Conservation (phyloP, 2,329 filamentous ascomycete genomes). For the Dothidotthia symphoricarpi region DNA sequence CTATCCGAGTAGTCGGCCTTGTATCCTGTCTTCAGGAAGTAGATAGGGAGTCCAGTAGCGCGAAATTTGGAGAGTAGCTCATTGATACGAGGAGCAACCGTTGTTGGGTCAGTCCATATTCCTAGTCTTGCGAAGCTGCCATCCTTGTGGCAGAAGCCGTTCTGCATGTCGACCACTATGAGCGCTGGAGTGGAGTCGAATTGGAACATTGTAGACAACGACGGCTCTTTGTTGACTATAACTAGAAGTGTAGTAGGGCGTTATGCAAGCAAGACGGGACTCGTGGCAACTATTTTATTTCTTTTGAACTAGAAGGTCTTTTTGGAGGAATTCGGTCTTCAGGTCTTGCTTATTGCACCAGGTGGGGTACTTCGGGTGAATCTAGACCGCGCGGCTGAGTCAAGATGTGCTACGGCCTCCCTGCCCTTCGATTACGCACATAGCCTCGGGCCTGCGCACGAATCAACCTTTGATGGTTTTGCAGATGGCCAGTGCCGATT, state of each 20-base stretch:
- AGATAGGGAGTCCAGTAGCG: constrained; percentile 8
- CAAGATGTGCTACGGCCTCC: constrained; percentile 2
- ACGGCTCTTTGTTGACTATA: constrained; percentile 5
- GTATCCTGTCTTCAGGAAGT: constrained; percentile 8
- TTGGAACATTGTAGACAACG: constrained; percentile 5
- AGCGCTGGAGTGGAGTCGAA: constrained; percentile 15
- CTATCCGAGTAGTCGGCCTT: constrained; percentile 14
- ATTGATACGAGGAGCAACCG: constrained; percentile 13
- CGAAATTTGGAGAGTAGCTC: constrained; percentile 10
- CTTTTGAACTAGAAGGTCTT: background rate
- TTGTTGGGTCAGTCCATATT: constrained; percentile 6
- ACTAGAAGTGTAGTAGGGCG: constrained; percentile 4
- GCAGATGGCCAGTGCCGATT: too few relatives aligned
- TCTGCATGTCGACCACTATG: constrained; percentile 18
- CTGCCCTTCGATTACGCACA: background rate
- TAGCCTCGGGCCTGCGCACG: too few relatives aligned
- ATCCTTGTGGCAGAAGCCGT: constrained; percentile 17
- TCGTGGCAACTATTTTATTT: constrained; percentile 1
- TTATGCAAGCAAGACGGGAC: constrained; percentile 4
- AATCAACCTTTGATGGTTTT: too few relatives aligned
- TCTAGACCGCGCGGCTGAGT: constrained; percentile 4
- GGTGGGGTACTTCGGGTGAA: constrained; percentile 4
- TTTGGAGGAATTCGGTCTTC: background rate
- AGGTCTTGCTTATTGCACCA: constrained; percentile 5
- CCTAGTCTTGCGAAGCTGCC: constrained; percentile 18